Base-by-base conservation (phyloP, 2,329 filamentous ascomycete species). In the Basipetospora sp. region DNA sequence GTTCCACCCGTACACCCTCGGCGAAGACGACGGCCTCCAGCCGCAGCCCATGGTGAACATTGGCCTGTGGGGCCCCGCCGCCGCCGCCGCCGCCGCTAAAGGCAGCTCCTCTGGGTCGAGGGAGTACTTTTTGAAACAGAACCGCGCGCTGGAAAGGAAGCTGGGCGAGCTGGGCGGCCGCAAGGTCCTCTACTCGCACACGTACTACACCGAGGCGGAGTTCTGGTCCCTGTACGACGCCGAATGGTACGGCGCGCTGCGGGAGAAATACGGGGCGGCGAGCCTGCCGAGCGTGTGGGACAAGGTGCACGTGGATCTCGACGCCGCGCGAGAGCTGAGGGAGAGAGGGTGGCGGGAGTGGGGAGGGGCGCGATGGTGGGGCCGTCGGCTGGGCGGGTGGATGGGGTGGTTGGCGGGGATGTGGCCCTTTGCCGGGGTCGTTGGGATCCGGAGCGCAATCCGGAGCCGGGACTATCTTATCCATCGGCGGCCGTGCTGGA, bases 141-240 rank as follows among this genome's bases (percentile, higher is more conserved):
- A 92, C 56, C 70, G 78, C 22, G 66, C 65, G 31, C 65, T 92
- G 15, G 85, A 92, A 59, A 58, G 62, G 15, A 79, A 80, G 50
- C 69, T 87, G 4, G 62, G 63, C 34, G 65, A 74, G 45, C 67
- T 90, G 1, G 76, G 77, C 33, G 85, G 84, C 3, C 73, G 80
- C 62, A 92, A 92, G 61, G 90, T 83, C 80, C 63, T 92, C 10
- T 92, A 93, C 55, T 83, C 84, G 3, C 80, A 88, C 50, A 80
- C 82, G 0, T 92, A 86, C 59, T 90, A 90, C 54, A 67, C 70
- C n/a, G 70, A 80, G 50, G 59, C 67, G 1, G 73, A 81, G 50
- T 85, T 82, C 56, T 82, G 77, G 76, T 48, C 58, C 25, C 62
- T 75, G 36, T 82, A 82, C 52, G 64, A 63, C 39, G 56, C 60